These are phyloP conservation scores for Fusarium robinianum DNA, from an alignment of 2,329 filamentous ascomycete genomes.

Conservation along the genomic window DNA sequence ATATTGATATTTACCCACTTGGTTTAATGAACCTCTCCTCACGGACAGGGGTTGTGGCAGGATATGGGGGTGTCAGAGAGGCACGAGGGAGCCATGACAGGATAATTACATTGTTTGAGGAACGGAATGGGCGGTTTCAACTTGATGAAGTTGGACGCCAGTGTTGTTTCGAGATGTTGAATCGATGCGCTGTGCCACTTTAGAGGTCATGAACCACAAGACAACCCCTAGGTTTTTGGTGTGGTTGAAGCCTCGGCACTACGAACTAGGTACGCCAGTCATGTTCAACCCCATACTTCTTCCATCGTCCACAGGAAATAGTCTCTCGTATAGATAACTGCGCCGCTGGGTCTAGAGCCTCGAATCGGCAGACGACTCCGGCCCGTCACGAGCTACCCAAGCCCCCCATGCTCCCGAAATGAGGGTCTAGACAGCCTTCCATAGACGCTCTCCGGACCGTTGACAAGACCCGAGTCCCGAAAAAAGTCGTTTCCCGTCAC, in stretches of 20 bases:
- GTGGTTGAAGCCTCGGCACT: no score
- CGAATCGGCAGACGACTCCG: no score
- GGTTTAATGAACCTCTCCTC: slow-evolving; percentile 33
- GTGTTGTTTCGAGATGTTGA: not conserved
- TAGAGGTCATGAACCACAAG: no score
- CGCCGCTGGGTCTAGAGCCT: no score
- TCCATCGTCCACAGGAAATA: no score
- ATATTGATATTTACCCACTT: slow-evolving; percentile 25
- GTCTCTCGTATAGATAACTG: no score
- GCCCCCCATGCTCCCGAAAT: not conserved
- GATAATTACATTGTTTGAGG: slow-evolving; percentile 18
- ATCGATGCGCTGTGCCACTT: no score
- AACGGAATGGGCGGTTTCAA: slow-evolving; percentile 28
- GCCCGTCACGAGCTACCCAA: not conserved
- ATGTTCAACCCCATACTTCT: no score
- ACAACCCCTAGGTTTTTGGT: no score
- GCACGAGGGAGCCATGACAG: not conserved
- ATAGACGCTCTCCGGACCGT: not conserved
- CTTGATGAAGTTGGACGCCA: not conserved
- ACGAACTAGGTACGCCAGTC: no score
- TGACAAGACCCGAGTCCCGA: not conserved
- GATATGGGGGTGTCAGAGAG: not conserved
- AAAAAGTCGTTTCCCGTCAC: slow-evolving; percentile 4
- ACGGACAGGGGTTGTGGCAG: slow-evolving; percentile 23
- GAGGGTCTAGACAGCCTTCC: slow-evolving; percentile 1